These are phyloP conservation scores for Phytophthora europaea DNA, from an alignment of 352 stramenopile species.

Conservation along the genomic window DNA sequence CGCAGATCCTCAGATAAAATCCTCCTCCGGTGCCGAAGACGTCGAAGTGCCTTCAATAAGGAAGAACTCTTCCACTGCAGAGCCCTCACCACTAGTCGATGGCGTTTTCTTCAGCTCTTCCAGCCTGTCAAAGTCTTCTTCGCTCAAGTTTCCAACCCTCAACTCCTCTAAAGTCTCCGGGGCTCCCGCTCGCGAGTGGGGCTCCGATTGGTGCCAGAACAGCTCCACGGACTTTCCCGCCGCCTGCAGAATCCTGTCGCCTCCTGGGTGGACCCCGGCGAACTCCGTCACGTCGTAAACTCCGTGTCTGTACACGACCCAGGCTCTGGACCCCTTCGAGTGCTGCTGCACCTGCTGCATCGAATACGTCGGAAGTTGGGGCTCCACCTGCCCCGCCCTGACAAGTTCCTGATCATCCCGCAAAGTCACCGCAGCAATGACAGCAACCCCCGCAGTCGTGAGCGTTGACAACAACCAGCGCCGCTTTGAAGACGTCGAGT, in stretches of 20 bases:
- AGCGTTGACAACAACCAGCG: constrained; percentile 13
- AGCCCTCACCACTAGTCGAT: background rate
- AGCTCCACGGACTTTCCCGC: constrained; percentile 34
- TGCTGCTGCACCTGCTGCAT: constrained; percentile 30
- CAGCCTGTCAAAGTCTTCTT: constrained; percentile 26
- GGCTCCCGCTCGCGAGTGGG: constrained; percentile 10
- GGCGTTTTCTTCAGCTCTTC: constrained; percentile 12
- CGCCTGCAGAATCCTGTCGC: constrained; percentile 25
- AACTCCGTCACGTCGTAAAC: constrained; percentile 43
- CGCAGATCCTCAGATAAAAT: constrained; percentile 23
- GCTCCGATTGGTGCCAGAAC: constrained; percentile 34
- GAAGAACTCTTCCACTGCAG: constrained; percentile 14
- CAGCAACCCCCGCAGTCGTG: constrained; percentile 1
- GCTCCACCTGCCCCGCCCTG: constrained; percentile 3
- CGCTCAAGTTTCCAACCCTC: constrained; percentile 30
- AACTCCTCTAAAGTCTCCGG: constrained; percentile 24
- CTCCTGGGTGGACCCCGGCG: constrained; percentile 21
- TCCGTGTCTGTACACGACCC: constrained; percentile 32
- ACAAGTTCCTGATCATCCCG: background rate
- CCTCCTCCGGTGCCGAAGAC: background rate
- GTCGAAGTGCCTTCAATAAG: constrained; percentile 18
- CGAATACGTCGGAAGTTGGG: constrained; percentile 27
- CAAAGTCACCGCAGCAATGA: background rate
- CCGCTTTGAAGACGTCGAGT: background rate
- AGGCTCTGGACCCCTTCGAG: background rate